Conservation (phyloP, 2,329 filamentous ascomycete genomes). For the Spiromastix sp. region DNA sequence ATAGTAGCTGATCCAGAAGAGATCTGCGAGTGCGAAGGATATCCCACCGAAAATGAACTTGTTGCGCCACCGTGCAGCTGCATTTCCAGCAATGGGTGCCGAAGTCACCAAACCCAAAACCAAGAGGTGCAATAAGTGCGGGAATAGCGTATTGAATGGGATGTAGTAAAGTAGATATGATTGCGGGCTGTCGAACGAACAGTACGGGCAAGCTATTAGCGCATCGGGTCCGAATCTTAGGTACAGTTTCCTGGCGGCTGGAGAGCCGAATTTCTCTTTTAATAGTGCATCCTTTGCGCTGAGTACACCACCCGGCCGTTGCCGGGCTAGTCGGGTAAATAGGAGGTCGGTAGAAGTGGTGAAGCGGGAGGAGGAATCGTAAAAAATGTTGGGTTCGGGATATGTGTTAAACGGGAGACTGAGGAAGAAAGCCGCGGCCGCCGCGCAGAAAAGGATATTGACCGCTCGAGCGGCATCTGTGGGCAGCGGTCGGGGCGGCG, state of each 20-base stretch:
- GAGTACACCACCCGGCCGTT: constrained; percentile 30
- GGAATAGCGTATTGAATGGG: constrained; percentile 54
- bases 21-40: constrained; percentile 51
- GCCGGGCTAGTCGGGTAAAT: constrained; percentile 58
- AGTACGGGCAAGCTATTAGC: constrained; percentile 71
- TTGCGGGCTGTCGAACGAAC: constrained; percentile 55
- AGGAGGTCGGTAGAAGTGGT: constrained; percentile 78
- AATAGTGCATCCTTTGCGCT: constrained; percentile 53
- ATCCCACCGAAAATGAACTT: constrained; percentile 56
- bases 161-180: constrained; percentile 74
- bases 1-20: constrained; percentile 53
- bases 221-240: constrained; percentile 69
- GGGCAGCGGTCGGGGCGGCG: constrained; percentile 27
- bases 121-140: constrained; percentile 71
- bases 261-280: constrained; percentile 55
- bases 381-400: constrained; percentile 59
- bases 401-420: constrained; percentile 59
- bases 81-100: constrained; percentile 50
- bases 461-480: constrained; percentile 26
- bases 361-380: constrained; percentile 64
- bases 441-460: constrained; percentile 44
- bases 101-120: constrained; percentile 66
- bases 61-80: constrained; percentile 58
- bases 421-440: constrained; percentile 45
- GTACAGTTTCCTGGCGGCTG: constrained; percentile 69